Percentiles rank a stretch among this genome's conserved stretches.
These are phyloP conservation scores for Penicillium paxilli DNA, from an alignment of 495 filamentous ascomycete genomes.

Conservation along the genomic window DNA sequence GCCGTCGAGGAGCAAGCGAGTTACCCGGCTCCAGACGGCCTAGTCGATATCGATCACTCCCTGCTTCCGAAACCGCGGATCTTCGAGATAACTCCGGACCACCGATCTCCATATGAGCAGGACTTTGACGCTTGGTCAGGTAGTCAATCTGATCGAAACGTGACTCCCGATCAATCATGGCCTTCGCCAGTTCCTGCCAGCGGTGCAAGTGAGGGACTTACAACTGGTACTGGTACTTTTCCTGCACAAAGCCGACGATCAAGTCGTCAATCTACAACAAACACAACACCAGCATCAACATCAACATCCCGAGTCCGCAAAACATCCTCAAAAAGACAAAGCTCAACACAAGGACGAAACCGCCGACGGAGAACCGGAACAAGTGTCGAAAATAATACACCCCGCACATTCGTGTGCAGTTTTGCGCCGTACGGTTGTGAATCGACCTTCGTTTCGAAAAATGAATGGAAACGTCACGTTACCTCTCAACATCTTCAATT, in stretches of 20 bases:
- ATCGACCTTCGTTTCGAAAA: constrained; percentile 87
- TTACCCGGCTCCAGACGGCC: constrained; percentile 18
- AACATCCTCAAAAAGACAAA: constrained; percentile 1
- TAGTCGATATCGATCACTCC: constrained; percentile 11
- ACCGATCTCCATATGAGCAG: constrained; percentile 10
- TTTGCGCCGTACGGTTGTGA: constrained; percentile 81
- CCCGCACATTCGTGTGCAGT: constrained; percentile 78
- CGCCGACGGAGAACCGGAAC: constrained; percentile 11
- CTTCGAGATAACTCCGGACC: constrained; percentile 8
- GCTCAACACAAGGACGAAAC: constrained; percentile 10
- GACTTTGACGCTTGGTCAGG: constrained; percentile 16
- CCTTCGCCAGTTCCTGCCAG: constrained; percentile 5
- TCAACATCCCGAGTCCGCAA: constrained; percentile 10
- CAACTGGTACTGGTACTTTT: too few relatives aligned
- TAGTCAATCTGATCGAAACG: constrained; percentile 17
- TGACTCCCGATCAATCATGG: constrained; percentile 17
- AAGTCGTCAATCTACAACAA: constrained; percentile 1
- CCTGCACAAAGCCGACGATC: constrained; percentile 1
- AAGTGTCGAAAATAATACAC: constrained; percentile 38
- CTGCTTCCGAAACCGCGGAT: constrained; percentile 2
- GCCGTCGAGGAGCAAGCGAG: constrained; percentile 8
- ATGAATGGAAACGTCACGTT: constrained; percentile 96
- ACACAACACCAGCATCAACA: not conserved
- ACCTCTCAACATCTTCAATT: constrained; percentile 77
- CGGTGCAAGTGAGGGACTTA: too few relatives aligned